These are phyloP conservation scores for Arctostaphylos glauca DNA, from an alignment of 148 eudicot species.

Conservation along the genomic window DNA sequence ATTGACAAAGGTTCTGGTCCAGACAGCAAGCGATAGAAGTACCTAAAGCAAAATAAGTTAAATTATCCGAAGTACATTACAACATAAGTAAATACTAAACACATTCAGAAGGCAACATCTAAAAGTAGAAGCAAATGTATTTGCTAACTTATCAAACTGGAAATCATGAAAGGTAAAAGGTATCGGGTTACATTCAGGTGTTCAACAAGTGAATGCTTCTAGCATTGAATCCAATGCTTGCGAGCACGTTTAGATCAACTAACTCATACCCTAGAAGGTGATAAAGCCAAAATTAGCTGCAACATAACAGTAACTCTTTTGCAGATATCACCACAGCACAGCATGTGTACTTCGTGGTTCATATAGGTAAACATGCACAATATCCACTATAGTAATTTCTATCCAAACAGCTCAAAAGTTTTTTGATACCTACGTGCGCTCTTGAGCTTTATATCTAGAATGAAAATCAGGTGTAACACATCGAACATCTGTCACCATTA, in stretches of 20 bases:
- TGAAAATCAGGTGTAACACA: conserved; percentile 80
- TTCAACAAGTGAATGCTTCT: not conserved
- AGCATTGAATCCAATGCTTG: conserved; percentile 4
- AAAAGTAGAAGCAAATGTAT: not conserved
- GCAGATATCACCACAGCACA: conserved; percentile 9
- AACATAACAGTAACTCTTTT: not conserved
- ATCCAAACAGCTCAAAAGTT: not conserved
- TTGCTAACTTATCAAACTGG: not conserved
- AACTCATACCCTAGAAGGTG: not conserved
- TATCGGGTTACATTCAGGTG: not conserved
- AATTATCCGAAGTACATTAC: not conserved
- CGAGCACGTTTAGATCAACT: not conserved
- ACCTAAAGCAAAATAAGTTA: conserved; percentile 41
- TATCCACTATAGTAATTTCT: not conserved
- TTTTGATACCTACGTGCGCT: conserved; percentile 92
- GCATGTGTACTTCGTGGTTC: not conserved
- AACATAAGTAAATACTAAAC: not conserved
- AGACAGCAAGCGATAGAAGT: conserved; percentile 82
- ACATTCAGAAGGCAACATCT: not conserved
- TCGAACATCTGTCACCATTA: conserved; percentile 68
- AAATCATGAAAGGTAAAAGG: not conserved
- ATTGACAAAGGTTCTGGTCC: conserved; percentile 70
- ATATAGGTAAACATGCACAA: not conserved
- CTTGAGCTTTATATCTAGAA: conserved; percentile 89
- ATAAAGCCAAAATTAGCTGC: not conserved